Percentiles rank a stretch among this genome's conserved stretches.
Conservation (phyloP, 768 basidiomycete genomes). For the Ephemerocybe angulata region DNA sequence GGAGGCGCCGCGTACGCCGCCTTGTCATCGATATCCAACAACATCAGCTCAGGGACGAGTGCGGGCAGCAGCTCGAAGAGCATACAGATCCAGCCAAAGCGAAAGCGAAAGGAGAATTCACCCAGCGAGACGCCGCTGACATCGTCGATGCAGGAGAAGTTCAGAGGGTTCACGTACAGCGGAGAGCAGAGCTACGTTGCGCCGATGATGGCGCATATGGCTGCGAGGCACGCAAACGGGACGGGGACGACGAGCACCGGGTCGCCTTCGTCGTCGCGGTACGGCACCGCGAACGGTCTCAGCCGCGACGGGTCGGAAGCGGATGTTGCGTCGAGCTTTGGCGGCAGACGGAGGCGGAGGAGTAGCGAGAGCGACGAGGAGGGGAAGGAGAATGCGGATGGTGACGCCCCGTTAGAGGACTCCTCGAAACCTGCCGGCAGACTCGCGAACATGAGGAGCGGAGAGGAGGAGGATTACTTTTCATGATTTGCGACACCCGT, state of each 20-base stretch:
- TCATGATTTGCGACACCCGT: background rate
- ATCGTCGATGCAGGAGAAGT: conserved; percentile 93
- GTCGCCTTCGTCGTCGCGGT: background rate
- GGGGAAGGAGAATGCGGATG: conserved; percentile 53
- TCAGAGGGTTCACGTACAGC: conserved; percentile 89
- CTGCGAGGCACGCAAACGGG: conserved; percentile 22
- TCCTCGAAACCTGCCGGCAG: conserved; percentile 60
- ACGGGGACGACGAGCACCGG: conserved; percentile 23
- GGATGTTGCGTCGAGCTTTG: conserved; percentile 5
- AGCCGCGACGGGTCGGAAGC: background rate
- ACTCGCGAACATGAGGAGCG: conserved; percentile 57
- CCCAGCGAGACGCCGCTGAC: conserved; percentile 70
- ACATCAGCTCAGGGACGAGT: background rate
- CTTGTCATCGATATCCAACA: conserved; percentile 1
- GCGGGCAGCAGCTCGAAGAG: conserved; percentile 20
- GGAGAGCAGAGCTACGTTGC: conserved; percentile 65
- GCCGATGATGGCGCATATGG: conserved; percentile 31
- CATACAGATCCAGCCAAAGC: conserved; percentile 51
- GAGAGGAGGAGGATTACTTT: conserved; percentile 1
- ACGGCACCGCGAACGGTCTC: background rate
- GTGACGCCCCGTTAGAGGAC: conserved; percentile 66
- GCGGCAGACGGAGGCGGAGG: conserved; percentile 43
- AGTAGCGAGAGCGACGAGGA: conserved; percentile 37
- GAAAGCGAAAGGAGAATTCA: conserved; percentile 34
- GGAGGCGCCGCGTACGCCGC: background rate